A percentile compares a stretch with the other conserved stretches of the same genome.
Evolutionary conservation across 139 green algal genomes (phyloP).

Genomic region (Haematococcus lacustris): DNA sequence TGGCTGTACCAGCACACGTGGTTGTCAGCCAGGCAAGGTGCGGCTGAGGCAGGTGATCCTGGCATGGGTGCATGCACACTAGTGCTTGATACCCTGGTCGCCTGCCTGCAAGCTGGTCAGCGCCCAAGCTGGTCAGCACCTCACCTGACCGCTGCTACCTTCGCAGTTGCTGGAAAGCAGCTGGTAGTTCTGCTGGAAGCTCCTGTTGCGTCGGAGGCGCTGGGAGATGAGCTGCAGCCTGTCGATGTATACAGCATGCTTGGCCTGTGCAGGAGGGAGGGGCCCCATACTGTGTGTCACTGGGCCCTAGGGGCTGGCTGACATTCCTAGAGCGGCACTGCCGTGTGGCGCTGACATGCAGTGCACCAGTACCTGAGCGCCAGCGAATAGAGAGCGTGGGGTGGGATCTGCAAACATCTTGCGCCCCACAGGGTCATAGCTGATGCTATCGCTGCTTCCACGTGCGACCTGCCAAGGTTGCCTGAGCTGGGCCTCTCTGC

Average conservation of each 20-base stretch:
- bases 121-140: no score
- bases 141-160: slow-evolving; percentile 6
- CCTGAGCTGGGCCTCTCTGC: background rate
- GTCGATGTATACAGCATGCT: slow-evolving; percentile 62
- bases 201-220: slow-evolving; percentile 50
- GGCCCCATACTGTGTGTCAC: no score
- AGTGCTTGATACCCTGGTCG: no score
- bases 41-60: no score
- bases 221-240: slow-evolving; percentile 65
- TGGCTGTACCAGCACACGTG: no score
- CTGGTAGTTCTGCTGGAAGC: slow-evolving; percentile 42
- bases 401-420: slow-evolving; percentile 38
- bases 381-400: slow-evolving; percentile 19
- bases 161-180: no score
- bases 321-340: no score
- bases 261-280: slow-evolving; percentile 52
- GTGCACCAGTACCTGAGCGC: slow-evolving; percentile 9
- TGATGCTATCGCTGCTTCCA: slow-evolving; percentile 22
- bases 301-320: no score
- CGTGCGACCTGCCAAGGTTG: background rate
- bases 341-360: background rate
- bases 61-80: no score
- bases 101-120: no score
- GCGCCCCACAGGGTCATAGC: slow-evolving; percentile 55
- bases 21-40: no score